phyloP scores from a whole-genome alignment of 1,284 basidiomycete species.

The Violaceomyces palustris region DNA sequence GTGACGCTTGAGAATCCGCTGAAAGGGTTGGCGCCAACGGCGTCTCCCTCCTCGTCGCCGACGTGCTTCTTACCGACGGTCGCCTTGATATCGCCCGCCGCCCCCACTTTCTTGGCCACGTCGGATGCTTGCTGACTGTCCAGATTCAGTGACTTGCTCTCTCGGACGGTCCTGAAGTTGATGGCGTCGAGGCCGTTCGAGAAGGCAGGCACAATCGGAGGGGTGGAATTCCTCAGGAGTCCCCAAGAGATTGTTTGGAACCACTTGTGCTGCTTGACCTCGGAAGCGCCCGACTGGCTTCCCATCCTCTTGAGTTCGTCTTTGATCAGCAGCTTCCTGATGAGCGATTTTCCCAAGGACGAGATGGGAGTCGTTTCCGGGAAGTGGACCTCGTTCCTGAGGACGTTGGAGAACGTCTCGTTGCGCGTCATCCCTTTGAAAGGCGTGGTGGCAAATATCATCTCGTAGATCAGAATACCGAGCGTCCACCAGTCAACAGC shows the following conservation, averaged over 20 bases:
- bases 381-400: conserved; percentile 79
- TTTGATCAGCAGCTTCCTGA: conserved; percentile 86
- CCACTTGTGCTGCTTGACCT: conserved; percentile 99
- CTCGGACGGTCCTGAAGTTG: conserved; percentile 85
- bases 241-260: conserved; percentile 96
- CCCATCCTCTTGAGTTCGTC: conserved; percentile 83
- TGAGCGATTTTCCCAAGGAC: conserved; percentile 71
- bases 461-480: conserved; percentile 97
- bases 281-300: conserved; percentile 86
- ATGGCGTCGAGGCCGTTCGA: conserved; percentile 76
- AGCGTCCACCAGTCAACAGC: conserved; percentile 99
- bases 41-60: conserved; percentile 46
- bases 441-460: conserved; percentile 97
- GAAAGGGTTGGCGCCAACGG: conserved; percentile 45
- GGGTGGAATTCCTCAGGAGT: conserved; percentile 81
- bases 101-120: conserved; percentile 64
- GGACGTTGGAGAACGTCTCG: conserved; percentile 93
- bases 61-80: conserved; percentile 41
- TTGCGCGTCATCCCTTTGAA: conserved; percentile 95
- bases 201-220: conserved; percentile 81
- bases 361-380: conserved; percentile 79
- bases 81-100: conserved; percentile 35
- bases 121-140: conserved; percentile 57
- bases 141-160: conserved; percentile 82
- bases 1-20: conserved; percentile 44